Conservation (phyloP, 108 stramenopile species). For the Nitzschia putrida region DNA sequence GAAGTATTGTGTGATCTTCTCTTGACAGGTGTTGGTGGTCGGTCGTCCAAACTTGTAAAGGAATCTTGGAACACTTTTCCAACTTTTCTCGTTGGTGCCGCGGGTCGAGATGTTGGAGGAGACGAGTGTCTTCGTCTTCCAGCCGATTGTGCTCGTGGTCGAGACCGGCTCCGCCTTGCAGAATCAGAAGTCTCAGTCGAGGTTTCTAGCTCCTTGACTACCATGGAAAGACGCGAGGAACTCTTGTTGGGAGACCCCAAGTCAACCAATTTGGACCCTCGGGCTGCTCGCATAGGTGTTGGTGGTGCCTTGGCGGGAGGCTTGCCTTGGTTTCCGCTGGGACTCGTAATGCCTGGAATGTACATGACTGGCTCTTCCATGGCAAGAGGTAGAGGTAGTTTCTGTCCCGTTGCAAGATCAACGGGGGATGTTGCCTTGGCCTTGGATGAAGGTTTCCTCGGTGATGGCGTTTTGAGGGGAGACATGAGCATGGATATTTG, state of each 20-base stretch:
- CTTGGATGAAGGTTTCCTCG: background rate
- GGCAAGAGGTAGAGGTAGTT: no score
- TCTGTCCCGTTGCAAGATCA: no score
- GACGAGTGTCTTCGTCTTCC: no score
- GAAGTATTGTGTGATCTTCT: background rate
- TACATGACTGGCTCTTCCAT: background rate
- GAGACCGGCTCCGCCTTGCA: no score
- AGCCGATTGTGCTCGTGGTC: no score
- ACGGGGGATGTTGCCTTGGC: background rate
- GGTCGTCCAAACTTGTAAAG: background rate
- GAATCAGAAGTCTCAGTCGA: no score
- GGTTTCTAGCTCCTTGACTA: background rate
- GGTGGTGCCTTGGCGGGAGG: background rate
- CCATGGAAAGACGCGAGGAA: constrained; percentile 2
- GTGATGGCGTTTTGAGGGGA: constrained; percentile 2
- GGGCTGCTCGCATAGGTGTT: background rate
- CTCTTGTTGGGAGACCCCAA: background rate
- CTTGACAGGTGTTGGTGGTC: constrained; percentile 1
- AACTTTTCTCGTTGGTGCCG: background rate
- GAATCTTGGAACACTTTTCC: background rate
- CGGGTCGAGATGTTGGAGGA: background rate
- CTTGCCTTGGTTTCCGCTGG: background rate
- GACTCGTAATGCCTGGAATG: constrained; percentile 12
- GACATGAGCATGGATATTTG: background rate
- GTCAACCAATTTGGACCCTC: background rate